A percentile compares a stretch with the other conserved stretches of the same genome.
Evolutionary conservation across 768 basidiomycete species (phyloP).

Genomic region (Thelephora ganbajun): DNA sequence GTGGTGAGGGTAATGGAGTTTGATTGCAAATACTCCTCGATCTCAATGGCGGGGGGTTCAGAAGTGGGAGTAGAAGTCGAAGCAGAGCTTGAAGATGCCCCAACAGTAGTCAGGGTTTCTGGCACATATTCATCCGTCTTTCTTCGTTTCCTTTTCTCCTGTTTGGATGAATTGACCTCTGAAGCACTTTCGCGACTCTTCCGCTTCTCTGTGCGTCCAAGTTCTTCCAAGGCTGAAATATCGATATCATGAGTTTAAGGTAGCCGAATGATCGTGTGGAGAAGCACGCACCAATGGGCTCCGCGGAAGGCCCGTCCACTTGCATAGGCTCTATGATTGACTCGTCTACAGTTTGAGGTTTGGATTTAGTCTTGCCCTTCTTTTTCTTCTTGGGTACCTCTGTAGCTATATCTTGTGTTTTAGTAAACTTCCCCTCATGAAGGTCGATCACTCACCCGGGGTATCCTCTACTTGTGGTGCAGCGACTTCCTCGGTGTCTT

Average conservation of each 20-base stretch:
- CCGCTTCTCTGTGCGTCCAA: not conserved
- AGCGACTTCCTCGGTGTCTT: not conserved
- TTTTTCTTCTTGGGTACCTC: conserved; percentile 18
- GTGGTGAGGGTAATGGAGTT: conserved; percentile 65
- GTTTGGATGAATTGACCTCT: conserved; percentile 1
- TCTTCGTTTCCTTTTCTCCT: conserved; percentile 20
- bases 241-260: not conserved
- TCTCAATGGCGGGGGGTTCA: conserved; percentile 25
- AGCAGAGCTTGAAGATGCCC: conserved; percentile 10
- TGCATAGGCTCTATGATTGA: not conserved
- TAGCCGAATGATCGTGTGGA: not conserved
- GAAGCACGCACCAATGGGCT: too few relatives aligned
- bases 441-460: not conserved
- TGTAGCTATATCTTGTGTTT: not conserved
- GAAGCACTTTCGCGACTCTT: not conserved
- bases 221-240: too few relatives aligned
- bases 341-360: conserved; percentile 8
- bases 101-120: conserved; percentile 5
- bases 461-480: not conserved
- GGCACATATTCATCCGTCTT: conserved; percentile 6
- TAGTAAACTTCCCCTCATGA: not conserved
- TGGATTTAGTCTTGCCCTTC: conserved; percentile 24
- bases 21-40: conserved; percentile 50
- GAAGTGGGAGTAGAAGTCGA: conserved; percentile 13
- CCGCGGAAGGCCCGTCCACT: not conserved